phyloP scores from a whole-genome alignment of 2,329 filamentous ascomycete species.

The Aspergillus tanneri region DNA sequence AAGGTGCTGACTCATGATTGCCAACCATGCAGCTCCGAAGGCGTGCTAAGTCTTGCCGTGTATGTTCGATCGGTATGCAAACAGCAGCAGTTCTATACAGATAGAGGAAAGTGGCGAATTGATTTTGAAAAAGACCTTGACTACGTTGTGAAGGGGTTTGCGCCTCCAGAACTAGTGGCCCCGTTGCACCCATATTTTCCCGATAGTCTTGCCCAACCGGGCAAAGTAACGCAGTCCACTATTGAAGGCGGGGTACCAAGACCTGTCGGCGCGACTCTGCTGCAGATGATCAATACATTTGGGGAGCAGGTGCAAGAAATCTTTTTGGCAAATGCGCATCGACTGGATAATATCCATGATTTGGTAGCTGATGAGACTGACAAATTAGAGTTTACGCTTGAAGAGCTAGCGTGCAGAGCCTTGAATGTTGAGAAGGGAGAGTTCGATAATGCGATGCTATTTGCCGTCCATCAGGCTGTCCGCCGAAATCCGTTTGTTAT shows the following conservation, averaged over 20 bases:
- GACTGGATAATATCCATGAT: constrained; percentile 41
- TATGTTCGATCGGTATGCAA: constrained; percentile 44
- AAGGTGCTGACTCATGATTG: neutral
- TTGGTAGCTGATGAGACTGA: constrained; percentile 39
- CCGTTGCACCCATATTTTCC: constrained; percentile 55
- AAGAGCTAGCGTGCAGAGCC: constrained; percentile 38
- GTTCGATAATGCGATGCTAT: constrained; percentile 33
- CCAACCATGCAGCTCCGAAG: constrained; percentile 19
- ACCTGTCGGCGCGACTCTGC: constrained; percentile 35
- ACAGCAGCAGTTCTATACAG: constrained; percentile 46
- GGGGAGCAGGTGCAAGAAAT: constrained; percentile 34
- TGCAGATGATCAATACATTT: constrained; percentile 38
- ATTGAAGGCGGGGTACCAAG: constrained; percentile 45
- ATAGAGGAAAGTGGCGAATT: constrained; percentile 45
- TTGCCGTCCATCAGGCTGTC: constrained; percentile 36
- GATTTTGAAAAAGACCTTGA: constrained; percentile 40
- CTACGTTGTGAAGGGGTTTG: constrained; percentile 52
- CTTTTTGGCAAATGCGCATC: constrained; percentile 33
- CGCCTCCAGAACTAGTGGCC: constrained; percentile 46
- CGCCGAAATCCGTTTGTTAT: constrained; percentile 36
- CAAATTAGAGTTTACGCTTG: constrained; percentile 34
- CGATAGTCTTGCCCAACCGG: constrained; percentile 25
- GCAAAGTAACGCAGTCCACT: constrained; percentile 33
- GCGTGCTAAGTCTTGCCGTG: constrained; percentile 35
- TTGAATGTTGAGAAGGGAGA: constrained; percentile 31